A percentile compares a stretch with the other conserved stretches of the same genome.
These are phyloP conservation scores for Erodium maritimum DNA, from an alignment of 345 rosid genomes.

Conservation along the genomic window DNA sequence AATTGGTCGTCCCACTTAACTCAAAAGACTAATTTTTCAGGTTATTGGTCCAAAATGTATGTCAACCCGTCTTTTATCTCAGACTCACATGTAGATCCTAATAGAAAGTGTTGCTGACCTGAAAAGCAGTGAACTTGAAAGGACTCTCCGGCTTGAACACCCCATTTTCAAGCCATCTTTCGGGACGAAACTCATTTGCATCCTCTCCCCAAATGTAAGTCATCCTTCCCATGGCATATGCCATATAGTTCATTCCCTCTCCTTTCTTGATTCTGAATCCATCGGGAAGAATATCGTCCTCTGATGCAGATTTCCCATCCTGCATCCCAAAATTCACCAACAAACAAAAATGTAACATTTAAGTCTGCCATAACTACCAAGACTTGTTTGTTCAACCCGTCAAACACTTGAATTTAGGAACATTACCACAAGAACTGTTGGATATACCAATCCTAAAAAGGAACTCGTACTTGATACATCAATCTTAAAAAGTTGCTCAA, in stretches of 20 bases:
- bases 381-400: too few species aligned
- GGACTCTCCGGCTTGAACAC: conserved; percentile 24
- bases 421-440: too few species aligned
- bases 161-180: conserved; percentile 27
- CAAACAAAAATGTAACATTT: not conserved
- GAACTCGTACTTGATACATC: too few species aligned
- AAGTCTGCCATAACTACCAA: too few species aligned
- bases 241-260: conserved; percentile 16
- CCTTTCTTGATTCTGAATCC: conserved; percentile 28
- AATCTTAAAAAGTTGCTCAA: too few species aligned
- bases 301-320: conserved; percentile 25
- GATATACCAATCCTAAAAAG: too few species aligned
- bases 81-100: too few species aligned
- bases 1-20: too few species aligned
- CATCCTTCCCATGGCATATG: conserved; percentile 37
- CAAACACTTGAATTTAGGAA: too few species aligned
- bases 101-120: conserved; percentile 12
- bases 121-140: conserved; percentile 32
- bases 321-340: conserved; percentile 1
- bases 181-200: conserved; percentile 27
- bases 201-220: conserved; percentile 26
- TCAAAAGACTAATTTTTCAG: too few species aligned
- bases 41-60: too few species aligned
- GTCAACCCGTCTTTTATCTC: too few species aligned
- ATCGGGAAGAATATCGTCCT: conserved; percentile 29